Conservation (phyloP, 192 early-diverging fungal species). For the Umbelopsis vinacea region DNA sequence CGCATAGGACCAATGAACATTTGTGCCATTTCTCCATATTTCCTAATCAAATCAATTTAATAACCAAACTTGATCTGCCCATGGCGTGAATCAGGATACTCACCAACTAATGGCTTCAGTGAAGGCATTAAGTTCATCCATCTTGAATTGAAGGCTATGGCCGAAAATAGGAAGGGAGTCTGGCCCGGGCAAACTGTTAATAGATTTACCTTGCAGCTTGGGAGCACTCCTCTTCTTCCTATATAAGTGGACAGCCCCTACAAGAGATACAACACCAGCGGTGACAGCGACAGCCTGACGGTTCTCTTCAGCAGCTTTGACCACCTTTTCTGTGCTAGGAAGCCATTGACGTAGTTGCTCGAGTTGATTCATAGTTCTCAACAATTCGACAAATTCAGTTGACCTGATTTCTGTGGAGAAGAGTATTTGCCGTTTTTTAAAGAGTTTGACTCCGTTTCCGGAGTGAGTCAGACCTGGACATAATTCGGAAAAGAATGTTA, state of each 20-base stretch:
- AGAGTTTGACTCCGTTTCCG: too few relatives aligned
- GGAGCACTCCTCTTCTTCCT: constrained; percentile 6
- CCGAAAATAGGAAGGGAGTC: background rate
- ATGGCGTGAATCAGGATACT: background rate
- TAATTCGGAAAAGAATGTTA: too few relatives aligned
- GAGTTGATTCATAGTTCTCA: background rate
- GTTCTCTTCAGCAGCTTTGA: constrained; percentile 11
- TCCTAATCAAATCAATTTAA: constrained; percentile 15
- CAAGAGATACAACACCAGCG: background rate
- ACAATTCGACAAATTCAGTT: too few relatives aligned
- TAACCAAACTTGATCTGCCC: background rate
- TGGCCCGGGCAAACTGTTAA: background rate
- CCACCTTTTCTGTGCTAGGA: background rate
- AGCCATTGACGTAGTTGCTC: background rate
- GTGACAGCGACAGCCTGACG: background rate
- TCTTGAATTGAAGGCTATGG: background rate
- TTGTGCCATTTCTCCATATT: constrained; percentile 6
- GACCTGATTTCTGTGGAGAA: too few relatives aligned
- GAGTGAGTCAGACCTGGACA: too few relatives aligned
- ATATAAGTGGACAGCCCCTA: background rate
- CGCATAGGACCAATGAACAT: background rate
- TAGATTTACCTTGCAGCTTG: constrained; percentile 10
- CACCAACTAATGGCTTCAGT: background rate
- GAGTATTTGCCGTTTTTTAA: too few relatives aligned
- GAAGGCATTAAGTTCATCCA: background rate